These are phyloP conservation scores for Phellinidium pouzarii DNA, from an alignment of 1,284 basidiomycete genomes.

Conservation along the genomic window DNA sequence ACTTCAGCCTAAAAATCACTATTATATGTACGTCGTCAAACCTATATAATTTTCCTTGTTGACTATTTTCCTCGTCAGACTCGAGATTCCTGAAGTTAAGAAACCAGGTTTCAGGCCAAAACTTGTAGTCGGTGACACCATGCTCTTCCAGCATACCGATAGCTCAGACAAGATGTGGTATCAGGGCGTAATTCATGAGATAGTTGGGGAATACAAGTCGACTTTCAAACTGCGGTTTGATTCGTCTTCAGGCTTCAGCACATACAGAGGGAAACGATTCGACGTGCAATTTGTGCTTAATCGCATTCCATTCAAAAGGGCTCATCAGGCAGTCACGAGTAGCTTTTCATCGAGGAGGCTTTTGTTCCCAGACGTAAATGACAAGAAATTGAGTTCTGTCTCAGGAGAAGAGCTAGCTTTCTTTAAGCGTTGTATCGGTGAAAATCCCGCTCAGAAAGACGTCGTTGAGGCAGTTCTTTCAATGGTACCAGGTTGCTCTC, in stretches of 20 bases:
- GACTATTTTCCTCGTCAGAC: background rate
- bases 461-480: background rate
- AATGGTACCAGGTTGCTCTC: conserved; percentile 33
- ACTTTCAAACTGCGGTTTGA: background rate
- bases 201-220: background rate
- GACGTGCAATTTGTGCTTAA: background rate
- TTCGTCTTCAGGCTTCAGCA: background rate
- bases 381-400: background rate
- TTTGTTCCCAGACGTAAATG: background rate
- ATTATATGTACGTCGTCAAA: background rate
- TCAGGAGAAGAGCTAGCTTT: background rate
- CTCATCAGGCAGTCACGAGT: background rate
- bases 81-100: background rate
- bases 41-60: background rate
- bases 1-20: background rate
- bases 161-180: background rate
- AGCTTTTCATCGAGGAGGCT: background rate
- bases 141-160: background rate
- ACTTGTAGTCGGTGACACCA: background rate
- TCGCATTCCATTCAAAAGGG: background rate
- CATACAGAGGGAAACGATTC: background rate
- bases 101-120: background rate
- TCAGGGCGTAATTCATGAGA: background rate
- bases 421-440: background rate
- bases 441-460: background rate